These are phyloP conservation scores for Lizonia empirigonia DNA, from an alignment of 2,329 filamentous ascomycete species.

Conservation along the genomic window DNA sequence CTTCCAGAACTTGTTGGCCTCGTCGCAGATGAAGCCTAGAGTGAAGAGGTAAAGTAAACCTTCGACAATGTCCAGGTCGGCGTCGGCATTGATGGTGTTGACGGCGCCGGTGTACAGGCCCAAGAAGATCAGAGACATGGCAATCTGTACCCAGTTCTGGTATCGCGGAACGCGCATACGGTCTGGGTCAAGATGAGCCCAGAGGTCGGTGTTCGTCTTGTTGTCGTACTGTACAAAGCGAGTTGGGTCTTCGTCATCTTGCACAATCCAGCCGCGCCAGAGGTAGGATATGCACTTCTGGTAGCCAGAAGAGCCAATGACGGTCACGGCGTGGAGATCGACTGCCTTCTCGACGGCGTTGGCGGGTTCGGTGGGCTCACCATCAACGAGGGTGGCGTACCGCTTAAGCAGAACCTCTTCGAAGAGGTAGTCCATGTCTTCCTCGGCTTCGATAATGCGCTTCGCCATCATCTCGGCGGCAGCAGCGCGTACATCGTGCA, in stretches of 20 bases:
- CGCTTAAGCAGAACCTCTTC: constrained; percentile 83
- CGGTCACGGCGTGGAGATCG: constrained; percentile 83
- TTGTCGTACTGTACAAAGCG: constrained; percentile 86
- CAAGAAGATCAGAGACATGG: constrained; percentile 83
- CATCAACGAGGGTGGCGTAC: constrained; percentile 79
- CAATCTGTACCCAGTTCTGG: constrained; percentile 86
- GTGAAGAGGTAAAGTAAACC: constrained; percentile 89
- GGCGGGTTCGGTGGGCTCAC: constrained; percentile 71
- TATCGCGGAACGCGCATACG: constrained; percentile 92
- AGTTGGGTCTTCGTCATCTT: constrained; percentile 89
- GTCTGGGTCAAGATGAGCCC: constrained; percentile 87
- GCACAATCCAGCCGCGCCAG: constrained; percentile 96
- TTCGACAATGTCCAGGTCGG: constrained; percentile 84
- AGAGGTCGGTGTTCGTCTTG: constrained; percentile 77
- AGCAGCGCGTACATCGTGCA: constrained; percentile 77
- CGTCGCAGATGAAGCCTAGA: constrained; percentile 86
- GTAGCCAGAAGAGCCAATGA: constrained; percentile 92
- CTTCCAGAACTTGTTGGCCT: constrained; percentile 88
- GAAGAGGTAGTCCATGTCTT: constrained; percentile 77
- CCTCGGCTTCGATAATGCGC: constrained; percentile 82
- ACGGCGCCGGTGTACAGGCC: constrained; percentile 87
- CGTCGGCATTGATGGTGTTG: constrained; percentile 87
- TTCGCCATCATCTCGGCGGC: constrained; percentile 95
- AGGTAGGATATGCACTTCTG: constrained; percentile 93
- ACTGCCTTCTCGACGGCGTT: constrained; percentile 95